Evolutionary conservation across 2,329 filamentous ascomycete species (phyloP), one percentile per base, ranked within the genome.

Genomic region (Sclerotinia sclerotiorum): DNA sequence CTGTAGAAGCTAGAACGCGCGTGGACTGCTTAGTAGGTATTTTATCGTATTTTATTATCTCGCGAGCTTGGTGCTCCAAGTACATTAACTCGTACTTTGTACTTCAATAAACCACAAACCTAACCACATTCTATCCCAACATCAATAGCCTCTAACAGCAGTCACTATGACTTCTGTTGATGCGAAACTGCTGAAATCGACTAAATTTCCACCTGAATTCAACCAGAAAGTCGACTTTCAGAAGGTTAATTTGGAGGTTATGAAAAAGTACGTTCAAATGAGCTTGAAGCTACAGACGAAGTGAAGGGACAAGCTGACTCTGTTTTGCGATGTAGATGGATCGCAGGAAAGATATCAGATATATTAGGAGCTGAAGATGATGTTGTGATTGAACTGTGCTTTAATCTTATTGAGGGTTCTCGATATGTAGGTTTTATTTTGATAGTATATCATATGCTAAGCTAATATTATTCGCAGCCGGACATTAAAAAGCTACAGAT

Each of bases 401-500:
- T 87, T 76, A 87, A 87, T 72, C 79, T 89, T 46, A 84, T 89
- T 42, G 94, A 98, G 78, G 89, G 89, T 60, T 82, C 87, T 27
- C 88, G 91, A 78, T 90, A 87, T 79, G 94, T 97, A 82, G 74
- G 91, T 84, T 57, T 49, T 35, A 8, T 44, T 57, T 62, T 19
- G 54, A 60, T 46, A 57, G 39, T 57, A 13, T 35, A 62, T 65
- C 21, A 55, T 71, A 51, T 72, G 29, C 67, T 62, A 69, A 71
- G 69, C 74, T 76, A 69, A 76, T 76, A 69, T 77, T 63, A 60
- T 55, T 46, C 69, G 52, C 74, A 98, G 94, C 95, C 94, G 72
- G 93, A 98, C 78, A 95, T 98, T 80, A 99, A 98, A 81, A 88
- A 90, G 57, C 85, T 98, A 67, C 95, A 99, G 78, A 97, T 97